These are phyloP conservation scores for Colletotrichum viniferum DNA, from an alignment of 2,329 filamentous ascomycete species.

Conservation along the genomic window DNA sequence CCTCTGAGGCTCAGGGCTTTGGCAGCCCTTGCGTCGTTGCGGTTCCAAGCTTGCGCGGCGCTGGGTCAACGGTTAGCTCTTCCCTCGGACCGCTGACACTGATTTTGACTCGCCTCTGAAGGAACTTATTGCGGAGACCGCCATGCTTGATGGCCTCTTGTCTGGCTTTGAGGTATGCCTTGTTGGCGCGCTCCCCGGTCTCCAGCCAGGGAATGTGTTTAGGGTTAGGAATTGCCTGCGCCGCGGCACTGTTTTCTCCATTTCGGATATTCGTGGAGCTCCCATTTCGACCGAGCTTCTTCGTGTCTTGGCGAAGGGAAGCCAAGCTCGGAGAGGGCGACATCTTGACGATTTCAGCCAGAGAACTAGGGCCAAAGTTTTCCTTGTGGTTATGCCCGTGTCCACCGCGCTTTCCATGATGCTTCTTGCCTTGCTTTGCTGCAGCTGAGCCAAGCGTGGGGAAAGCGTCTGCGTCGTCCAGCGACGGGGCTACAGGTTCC, in stretches of 20 bases:
- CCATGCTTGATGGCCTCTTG: conserved; percentile 98
- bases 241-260: conserved; percentile 79
- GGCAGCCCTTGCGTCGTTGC: conserved; percentile 93
- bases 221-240: conserved; percentile 83
- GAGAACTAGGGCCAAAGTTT: conserved; percentile 71
- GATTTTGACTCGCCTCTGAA: conserved; percentile 73
- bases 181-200: conserved; percentile 88
- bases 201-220: conserved; percentile 97
- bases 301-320: conserved; percentile 62
- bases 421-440: conserved; percentile 82
- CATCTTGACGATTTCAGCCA: conserved; percentile 96
- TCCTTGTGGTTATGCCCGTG: conserved; percentile 77
- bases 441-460: conserved; percentile 82
- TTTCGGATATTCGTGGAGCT: conserved; percentile 68
- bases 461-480: conserved; percentile 96
- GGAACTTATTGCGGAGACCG: conserved; percentile 92
- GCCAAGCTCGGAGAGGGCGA: conserved; percentile 79
- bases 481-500: conserved; percentile 71
- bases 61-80: conserved; percentile 46
- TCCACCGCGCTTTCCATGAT: conserved; percentile 88
- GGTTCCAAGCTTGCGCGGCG: conserved; percentile 97
- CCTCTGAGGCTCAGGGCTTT: conserved; percentile 93
- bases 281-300: conserved; percentile 66
- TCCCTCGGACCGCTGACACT: neutral
- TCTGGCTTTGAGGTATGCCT: conserved; percentile 91